Evolutionary conservation across 208 protist species (phyloP).

Genomic region (Crithidia brevicula): DNA sequence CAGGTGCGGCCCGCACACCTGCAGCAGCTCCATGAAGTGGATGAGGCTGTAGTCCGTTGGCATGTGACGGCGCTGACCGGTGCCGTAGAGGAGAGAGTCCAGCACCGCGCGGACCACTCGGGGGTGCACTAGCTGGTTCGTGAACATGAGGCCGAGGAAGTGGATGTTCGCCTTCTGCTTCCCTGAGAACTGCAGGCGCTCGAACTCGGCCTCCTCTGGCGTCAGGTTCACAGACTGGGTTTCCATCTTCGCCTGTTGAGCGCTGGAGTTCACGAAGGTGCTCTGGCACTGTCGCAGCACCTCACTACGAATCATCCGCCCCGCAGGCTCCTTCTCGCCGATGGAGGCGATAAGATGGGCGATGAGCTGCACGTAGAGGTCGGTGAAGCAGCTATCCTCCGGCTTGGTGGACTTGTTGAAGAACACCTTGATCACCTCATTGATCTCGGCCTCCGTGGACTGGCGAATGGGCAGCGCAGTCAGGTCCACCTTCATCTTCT

Average conservation of each 20-base stretch:
- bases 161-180: slow-evolving; percentile 89
- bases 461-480: slow-evolving; percentile 83
- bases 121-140: slow-evolving; percentile 53
- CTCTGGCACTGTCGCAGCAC: slow-evolving; percentile 75
- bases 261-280: slow-evolving; percentile 69
- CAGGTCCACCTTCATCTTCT: slow-evolving; percentile 77
- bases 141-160: slow-evolving; percentile 85
- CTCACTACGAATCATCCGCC: slow-evolving; percentile 66
- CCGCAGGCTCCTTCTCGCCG: slow-evolving; percentile 67
- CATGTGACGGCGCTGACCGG: slow-evolving; percentile 57
- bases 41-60: slow-evolving; percentile 71
- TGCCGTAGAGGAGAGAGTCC: slow-evolving; percentile 76
- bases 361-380: slow-evolving; percentile 84
- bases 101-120: slow-evolving; percentile 70
- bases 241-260: slow-evolving; percentile 48
- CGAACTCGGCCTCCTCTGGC: slow-evolving; percentile 63
- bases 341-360: slow-evolving; percentile 70
- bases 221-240: slow-evolving; percentile 46
- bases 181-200: slow-evolving; percentile 62
- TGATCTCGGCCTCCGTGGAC: slow-evolving; percentile 83
- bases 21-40: slow-evolving; percentile 86
- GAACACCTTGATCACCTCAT: slow-evolving; percentile 83
- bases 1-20: slow-evolving; percentile 69
- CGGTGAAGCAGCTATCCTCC: slow-evolving; percentile 76
- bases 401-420: slow-evolving; percentile 87